These are phyloP conservation scores for Rhodosporidiobolus odoratus DNA, from an alignment of 768 basidiomycete genomes.

Conservation along the genomic window DNA sequence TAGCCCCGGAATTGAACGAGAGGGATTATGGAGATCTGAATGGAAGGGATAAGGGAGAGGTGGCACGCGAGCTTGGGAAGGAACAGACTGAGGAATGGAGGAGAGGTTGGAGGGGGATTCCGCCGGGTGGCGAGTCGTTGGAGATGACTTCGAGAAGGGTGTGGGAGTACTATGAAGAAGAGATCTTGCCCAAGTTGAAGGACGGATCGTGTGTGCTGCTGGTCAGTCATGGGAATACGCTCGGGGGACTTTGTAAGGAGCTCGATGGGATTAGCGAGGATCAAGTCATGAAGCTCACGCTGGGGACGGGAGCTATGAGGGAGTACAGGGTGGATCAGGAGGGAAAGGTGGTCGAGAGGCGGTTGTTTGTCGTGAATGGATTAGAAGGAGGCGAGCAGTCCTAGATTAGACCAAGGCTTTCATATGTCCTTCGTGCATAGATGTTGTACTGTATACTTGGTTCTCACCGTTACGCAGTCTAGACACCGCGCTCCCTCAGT, in stretches of 20 bases:
- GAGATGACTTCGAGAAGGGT: slow-evolving; percentile 10
- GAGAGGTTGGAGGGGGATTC: slow-evolving; percentile 3
- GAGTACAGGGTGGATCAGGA: slow-evolving; percentile 4
- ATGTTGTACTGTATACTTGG: too few species aligned
- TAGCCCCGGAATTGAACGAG: slow-evolving; percentile 11
- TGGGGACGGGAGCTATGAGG: slow-evolving; percentile 20
- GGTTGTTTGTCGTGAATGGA: slow-evolving; percentile 5
- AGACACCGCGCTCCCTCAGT: not conserved
- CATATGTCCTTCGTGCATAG: not conserved
- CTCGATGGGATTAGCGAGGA: slow-evolving; percentile 15
- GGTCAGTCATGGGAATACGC: slow-evolving; percentile 20
- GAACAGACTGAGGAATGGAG: slow-evolving; percentile 18
- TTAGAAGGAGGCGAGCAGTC: slow-evolving; percentile 6
- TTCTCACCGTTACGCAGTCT: too few species aligned
- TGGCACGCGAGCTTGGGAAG: slow-evolving; percentile 4
- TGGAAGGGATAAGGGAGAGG: slow-evolving; percentile 5
- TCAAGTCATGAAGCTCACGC: not conserved
- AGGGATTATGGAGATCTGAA: slow-evolving; percentile 24
- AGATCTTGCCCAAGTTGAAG: not conserved
- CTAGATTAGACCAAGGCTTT: not conserved
- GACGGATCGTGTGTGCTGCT: slow-evolving; percentile 7
- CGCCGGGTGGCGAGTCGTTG: slow-evolving; percentile 13
- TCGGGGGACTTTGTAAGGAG: slow-evolving; percentile 9
- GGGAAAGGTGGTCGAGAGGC: not conserved
- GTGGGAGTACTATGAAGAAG: slow-evolving; percentile 4